Evolutionary conservation across 495 filamentous ascomycete genomes (phyloP), one percentile per base, ranked within the genome.

Genomic region (Penicillium manginii): DNA sequence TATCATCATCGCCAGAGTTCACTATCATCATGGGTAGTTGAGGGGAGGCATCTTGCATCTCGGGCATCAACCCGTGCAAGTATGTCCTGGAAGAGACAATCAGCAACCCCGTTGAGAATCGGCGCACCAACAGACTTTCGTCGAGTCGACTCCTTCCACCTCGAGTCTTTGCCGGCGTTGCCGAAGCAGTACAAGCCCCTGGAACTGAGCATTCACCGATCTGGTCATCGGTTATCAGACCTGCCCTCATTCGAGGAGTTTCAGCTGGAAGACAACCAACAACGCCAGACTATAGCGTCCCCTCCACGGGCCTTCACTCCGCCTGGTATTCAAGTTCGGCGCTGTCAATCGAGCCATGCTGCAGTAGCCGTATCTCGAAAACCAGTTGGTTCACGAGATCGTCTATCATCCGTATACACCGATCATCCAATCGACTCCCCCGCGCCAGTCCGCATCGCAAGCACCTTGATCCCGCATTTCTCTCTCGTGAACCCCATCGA

Each of bases 121-220:
- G 72, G 83, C 42, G 76, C 73, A 14, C 84, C 84, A 2, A 74
- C 79, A 4, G 79, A 86, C 46, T 86, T 86, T 57, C 70, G 78
- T 56, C 68, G 73, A 59, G 77, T 86, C 2, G 69, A 79, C 23
- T 70, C 71, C 32, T 67, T 73, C 29, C 61, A 71, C 54, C 60
- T 71, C 31, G 73, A 68, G 40, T 72, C 73, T 58, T 26, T 47
- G 9, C 40, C 43, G 11, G 55, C 59, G 56, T 51, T 56, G 26
- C 62, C 60, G 15, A 56, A 23, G 14, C 46, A 79, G 15, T 91
- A 91, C 70, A 81, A 83, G 35, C 89, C 89, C 11, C 78, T 94
- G 37, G 84, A 93, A 72, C 78, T 96, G 50, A 91, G 83, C 73
- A 89, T 96, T 56, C 86, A 90, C 66, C 68, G 80, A 54, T 82